These are phyloP conservation scores for Lasiodiplodia sp. DNA, from an alignment of 2,329 filamentous ascomycete species.

Conservation along the genomic window DNA sequence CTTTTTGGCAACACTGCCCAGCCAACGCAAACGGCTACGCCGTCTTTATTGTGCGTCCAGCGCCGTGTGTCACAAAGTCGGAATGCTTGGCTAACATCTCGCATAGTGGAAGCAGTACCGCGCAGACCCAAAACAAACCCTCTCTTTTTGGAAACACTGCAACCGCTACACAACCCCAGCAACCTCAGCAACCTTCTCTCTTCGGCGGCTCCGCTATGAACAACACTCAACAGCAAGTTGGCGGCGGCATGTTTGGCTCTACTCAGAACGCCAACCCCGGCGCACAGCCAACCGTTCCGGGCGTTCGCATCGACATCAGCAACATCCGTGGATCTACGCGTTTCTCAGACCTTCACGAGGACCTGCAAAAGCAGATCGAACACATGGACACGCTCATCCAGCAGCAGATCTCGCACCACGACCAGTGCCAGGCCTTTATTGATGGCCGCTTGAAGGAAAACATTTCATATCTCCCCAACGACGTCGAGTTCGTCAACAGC, in stretches of 20 bases:
- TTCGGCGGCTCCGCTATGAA: conserved; percentile 42
- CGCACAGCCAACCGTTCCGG: conserved; percentile 25
- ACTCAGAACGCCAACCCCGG: conserved; percentile 1
- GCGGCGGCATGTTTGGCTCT: conserved; percentile 20
- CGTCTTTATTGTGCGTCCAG: conserved; percentile 48
- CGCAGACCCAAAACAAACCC: conserved; percentile 41
- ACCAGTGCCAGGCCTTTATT: conserved; percentile 74
- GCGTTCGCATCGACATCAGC: conserved; percentile 30
- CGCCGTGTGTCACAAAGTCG: conserved; percentile 41
- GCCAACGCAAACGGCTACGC: conserved; percentile 38
- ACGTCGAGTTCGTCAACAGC: conserved; percentile 68
- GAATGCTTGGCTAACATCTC: conserved; percentile 39
- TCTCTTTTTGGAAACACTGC: conserved; percentile 41
- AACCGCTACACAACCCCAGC: conserved; percentile 34
- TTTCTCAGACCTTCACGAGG: conserved; percentile 86
- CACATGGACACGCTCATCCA: conserved; percentile 81
- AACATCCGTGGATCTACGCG: conserved; percentile 81
- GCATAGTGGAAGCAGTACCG: conserved; percentile 44
- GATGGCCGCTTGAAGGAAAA: conserved; percentile 55
- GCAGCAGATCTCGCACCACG: conserved; percentile 76
- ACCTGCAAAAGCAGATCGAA: conserved; percentile 80
- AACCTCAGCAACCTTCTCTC: conserved; percentile 40
- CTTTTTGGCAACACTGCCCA: conserved; percentile 42
- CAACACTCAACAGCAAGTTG: conserved; percentile 35
- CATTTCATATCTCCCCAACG: conserved; percentile 69